phyloP scores from a whole-genome alignment of 2,329 filamentous ascomycete species.

The Macrophomina phaseolina region DNA sequence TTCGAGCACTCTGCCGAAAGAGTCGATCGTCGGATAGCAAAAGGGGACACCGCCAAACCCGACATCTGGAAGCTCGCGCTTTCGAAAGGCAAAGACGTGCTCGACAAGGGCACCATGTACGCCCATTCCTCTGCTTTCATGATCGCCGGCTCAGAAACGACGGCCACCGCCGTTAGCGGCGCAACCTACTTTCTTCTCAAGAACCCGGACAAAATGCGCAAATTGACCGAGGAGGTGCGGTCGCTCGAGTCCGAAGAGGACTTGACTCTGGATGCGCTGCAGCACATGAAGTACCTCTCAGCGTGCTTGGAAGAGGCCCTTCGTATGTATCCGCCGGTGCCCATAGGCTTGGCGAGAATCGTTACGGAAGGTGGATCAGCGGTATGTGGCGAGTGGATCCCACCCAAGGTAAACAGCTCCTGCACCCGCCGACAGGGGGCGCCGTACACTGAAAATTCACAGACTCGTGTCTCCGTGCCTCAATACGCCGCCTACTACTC shows the following conservation, averaged over 20 bases:
- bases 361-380: conserved; percentile 44
- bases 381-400: conserved; percentile 45
- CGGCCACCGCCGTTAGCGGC: conserved; percentile 46
- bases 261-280: not conserved
- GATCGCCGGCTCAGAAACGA: conserved; percentile 49
- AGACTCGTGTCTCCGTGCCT: conserved; percentile 35
- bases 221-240: conserved; percentile 4
- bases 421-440: fast-evolving
- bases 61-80: conserved; percentile 17
- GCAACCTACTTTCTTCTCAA: conserved; percentile 43
- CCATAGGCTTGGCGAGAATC: conserved; percentile 39
- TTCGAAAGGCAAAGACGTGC: not conserved
- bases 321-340: conserved; percentile 41
- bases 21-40: not conserved
- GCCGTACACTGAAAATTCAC: not conserved
- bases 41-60: not conserved
- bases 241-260: not conserved
- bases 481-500: conserved; percentile 23
- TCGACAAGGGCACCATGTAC: conserved; percentile 3
- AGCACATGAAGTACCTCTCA: conserved; percentile 1
- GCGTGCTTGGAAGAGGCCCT: conserved; percentile 48
- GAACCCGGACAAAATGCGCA: not conserved
- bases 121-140: conserved; percentile 28
- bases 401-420: conserved; percentile 33
- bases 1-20: not conserved